Percentiles rank a stretch among this genome's conserved stretches.
These are phyloP conservation scores for Lachnellula hyalina DNA, from an alignment of 2,329 filamentous ascomycete genomes.

Conservation along the genomic window DNA sequence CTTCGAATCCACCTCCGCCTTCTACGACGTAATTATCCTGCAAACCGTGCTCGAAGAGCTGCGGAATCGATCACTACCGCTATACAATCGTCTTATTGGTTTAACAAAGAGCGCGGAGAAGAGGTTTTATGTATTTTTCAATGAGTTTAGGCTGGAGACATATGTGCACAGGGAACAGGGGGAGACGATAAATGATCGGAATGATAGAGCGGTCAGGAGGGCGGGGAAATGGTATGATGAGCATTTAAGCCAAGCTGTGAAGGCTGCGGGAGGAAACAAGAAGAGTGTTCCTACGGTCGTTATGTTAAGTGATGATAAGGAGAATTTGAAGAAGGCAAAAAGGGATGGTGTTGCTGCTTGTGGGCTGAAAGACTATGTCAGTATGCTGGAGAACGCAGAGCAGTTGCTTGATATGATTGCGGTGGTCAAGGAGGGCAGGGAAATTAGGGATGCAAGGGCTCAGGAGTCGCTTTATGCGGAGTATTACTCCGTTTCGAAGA, in stretches of 20 bases:
- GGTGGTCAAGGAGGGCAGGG: constrained; percentile 64
- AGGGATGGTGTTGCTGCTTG: constrained; percentile 66
- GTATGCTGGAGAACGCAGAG: constrained; percentile 75
- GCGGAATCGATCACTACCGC: constrained; percentile 83
- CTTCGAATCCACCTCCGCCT: constrained; percentile 85
- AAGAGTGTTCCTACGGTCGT: constrained; percentile 69
- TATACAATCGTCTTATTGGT: constrained; percentile 89
- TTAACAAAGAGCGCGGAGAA: constrained; percentile 95
- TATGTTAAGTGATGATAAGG: constrained; percentile 90
- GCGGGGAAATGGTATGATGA: constrained; percentile 87
- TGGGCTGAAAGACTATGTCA: constrained; percentile 73
- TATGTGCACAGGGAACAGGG: constrained; percentile 68
- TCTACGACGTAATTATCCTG: constrained; percentile 94
- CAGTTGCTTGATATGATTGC: constrained; percentile 90
- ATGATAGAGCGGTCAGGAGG: constrained; percentile 82
- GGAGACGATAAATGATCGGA: constrained; percentile 93
- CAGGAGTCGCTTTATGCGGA: constrained; percentile 76
- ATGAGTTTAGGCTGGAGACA: constrained; percentile 92
- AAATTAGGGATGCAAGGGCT: constrained; percentile 58
- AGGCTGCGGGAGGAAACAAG: constrained; percentile 44
- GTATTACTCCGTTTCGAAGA: constrained; percentile 81
- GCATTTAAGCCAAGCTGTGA: constrained; percentile 64
- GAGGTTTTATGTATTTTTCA: constrained; percentile 98
- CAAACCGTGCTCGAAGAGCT: constrained; percentile 97
- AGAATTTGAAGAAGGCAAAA: constrained; percentile 78